These are phyloP conservation scores for Colletotrichum viniferum DNA, from an alignment of 2,329 filamentous ascomycete genomes.

Conservation along the genomic window DNA sequence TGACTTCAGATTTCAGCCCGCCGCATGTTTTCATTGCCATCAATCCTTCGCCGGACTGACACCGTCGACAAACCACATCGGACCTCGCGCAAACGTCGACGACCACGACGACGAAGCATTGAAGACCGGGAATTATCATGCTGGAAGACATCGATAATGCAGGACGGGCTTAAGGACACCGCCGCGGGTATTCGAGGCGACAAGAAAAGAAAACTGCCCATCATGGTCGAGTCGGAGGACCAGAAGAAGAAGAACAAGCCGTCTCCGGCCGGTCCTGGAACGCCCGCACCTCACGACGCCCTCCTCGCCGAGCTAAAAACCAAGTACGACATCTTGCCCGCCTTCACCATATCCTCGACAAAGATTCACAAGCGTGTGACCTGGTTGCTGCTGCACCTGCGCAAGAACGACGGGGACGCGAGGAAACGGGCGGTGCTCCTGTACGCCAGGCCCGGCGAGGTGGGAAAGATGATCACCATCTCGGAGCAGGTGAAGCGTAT, in stretches of 20 bases:
- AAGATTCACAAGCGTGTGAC: constrained; percentile 61
- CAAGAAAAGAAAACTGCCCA: constrained; percentile 14
- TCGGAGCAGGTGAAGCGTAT: constrained; percentile 67
- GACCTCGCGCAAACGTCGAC: background rate
- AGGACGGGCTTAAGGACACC: background rate
- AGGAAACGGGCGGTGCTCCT: constrained; percentile 47
- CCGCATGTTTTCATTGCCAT: background rate
- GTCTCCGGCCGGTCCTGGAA: constrained; percentile 19
- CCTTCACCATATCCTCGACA: constrained; percentile 64
- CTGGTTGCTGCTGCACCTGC: constrained; percentile 49
- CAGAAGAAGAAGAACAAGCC: constrained; percentile 15
- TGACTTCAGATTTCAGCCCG: background rate
- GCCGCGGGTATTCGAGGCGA: background rate
- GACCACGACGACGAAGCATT: background rate
- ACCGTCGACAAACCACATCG: background rate
- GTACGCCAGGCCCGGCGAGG: constrained; percentile 54
- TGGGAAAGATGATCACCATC: constrained; percentile 71
- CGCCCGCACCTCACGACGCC: constrained; percentile 42
- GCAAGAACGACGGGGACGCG: constrained; percentile 25
- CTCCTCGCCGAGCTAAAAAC: constrained; percentile 47
- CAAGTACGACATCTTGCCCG: constrained; percentile 54
- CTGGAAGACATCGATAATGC: background rate
- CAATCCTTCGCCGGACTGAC: background rate
- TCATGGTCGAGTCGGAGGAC: background rate
- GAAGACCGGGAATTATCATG: background rate